phyloP scores from a whole-genome alignment of 805 yeast genomes.

The Candida xiaguanensis region DNA sequence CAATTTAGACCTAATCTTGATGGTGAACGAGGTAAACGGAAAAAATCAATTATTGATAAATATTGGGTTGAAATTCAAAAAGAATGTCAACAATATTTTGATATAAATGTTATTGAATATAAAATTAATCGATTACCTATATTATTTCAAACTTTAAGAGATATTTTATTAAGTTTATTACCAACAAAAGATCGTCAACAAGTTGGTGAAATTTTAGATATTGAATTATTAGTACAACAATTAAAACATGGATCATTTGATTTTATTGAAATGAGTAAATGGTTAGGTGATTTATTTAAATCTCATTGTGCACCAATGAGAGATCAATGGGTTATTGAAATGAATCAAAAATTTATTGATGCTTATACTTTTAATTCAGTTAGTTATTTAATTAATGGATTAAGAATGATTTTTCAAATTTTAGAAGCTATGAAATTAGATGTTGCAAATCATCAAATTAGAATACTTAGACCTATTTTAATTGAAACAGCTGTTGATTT shows the following conservation, averaged over 20 bases:
- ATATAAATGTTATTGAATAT: conserved; percentile 11
- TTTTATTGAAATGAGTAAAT: conserved; percentile 63
- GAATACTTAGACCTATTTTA: conserved; percentile 77
- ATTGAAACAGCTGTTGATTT: conserved; percentile 85
- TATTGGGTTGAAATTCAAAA: conserved; percentile 77
- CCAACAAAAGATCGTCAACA: conserved; percentile 71
- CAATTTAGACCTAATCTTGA: conserved; percentile 90
- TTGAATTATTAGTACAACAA: conserved; percentile 74
- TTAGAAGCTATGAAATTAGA: conserved; percentile 93
- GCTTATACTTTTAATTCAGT: conserved; percentile 48
- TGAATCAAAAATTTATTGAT: conserved; percentile 57
- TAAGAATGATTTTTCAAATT: conserved; percentile 73
- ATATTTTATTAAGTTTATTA: conserved; percentile 67
- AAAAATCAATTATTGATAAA: conserved; percentile 69
- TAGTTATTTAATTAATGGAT: conserved; percentile 62
- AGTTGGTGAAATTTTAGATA: conserved; percentile 71
- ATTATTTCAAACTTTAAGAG: conserved; percentile 73
- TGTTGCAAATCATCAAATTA: conserved; percentile 90
- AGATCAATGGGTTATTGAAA: conserved; percentile 82
- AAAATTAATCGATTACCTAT: conserved; percentile 53
- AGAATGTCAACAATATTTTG: conserved; percentile 53
- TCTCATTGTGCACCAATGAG: conserved; percentile 96
- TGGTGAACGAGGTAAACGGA: conserved; percentile 83
- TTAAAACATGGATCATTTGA: conserved; percentile 66
- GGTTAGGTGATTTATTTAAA: conserved; percentile 77